Conservation (phyloP, 305 asterid genomes). For the Fraxinus dipetala region DNA sequence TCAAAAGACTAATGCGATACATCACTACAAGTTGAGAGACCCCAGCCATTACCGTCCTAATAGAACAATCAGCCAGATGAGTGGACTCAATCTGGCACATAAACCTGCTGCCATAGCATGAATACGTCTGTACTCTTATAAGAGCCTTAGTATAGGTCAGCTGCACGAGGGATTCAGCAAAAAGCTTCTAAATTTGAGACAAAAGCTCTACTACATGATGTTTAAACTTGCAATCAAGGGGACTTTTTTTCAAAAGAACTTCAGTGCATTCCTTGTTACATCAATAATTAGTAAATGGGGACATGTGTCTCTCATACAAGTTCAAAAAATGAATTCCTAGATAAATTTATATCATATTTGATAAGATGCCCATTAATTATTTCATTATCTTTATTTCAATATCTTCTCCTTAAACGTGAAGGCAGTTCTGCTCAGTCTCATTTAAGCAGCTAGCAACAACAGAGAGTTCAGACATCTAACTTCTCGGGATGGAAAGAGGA, state of each 20-base stretch:
- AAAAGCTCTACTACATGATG: neutral
- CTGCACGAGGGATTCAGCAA: neutral
- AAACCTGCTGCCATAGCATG: neutral
- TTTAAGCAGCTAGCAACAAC: neutral
- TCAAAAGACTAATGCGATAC: neutral
- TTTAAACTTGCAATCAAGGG: neutral
- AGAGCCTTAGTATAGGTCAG: neutral
- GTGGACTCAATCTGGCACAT: neutral
- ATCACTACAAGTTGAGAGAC: neutral
- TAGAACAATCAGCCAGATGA: neutral
- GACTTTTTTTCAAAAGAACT: neutral
- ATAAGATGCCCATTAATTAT: neutral
- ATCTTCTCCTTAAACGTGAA: neutral
- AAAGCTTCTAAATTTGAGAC: neutral
- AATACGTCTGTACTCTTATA: neutral
- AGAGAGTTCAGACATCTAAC: neutral
- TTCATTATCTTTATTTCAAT: neutral
- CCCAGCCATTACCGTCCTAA: neutral
- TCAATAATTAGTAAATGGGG: neutral
- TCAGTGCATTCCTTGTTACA: neutral
- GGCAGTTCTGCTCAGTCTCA: neutral
- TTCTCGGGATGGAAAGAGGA: neutral
- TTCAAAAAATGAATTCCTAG: neutral
- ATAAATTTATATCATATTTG: neutral
- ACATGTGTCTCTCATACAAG: neutral